These are phyloP conservation scores for Alternaria brassicae DNA, from an alignment of 2,329 filamentous ascomycete species.

Conservation along the genomic window DNA sequence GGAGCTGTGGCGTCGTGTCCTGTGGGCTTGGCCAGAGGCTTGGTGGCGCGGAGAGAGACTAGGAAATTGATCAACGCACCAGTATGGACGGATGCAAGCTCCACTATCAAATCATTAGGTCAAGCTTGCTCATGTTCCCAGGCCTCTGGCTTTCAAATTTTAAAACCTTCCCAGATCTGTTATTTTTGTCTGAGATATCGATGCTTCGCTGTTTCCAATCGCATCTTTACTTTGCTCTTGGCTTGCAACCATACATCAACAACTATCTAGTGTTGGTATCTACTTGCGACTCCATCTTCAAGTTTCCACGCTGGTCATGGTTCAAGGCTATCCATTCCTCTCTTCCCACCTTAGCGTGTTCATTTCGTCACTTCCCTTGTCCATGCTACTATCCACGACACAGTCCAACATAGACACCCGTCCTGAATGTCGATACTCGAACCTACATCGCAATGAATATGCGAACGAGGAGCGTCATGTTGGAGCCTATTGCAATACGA, in stretches of 20 bases:
- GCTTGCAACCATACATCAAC: not conserved
- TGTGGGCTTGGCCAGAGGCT: not conserved
- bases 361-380: not conserved
- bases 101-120: not conserved
- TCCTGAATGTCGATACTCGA: not conserved
- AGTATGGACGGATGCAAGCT: not conserved
- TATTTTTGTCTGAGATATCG: not conserved
- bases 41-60: not conserved
- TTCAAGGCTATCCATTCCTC: not conserved
- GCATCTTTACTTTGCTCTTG: not conserved
- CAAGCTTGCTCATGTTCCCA: not conserved
- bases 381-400: too few relatives aligned
- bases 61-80: not conserved
- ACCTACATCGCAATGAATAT: not conserved
- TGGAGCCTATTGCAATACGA: rapidly evolving
- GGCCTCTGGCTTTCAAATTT: not conserved
- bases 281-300: not conserved
- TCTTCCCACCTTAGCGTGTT: not conserved
- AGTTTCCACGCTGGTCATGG: not conserved
- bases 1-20: slow-evolving; percentile 1
- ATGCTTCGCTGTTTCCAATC: not conserved
- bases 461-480: not conserved
- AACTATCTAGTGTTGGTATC: not conserved
- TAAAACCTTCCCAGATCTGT: not conserved
- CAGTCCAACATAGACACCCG: not conserved